These are phyloP conservation scores for Cupressus sempervirens DNA, from an alignment of 75 land plant genomes.

Conservation along the genomic window DNA sequence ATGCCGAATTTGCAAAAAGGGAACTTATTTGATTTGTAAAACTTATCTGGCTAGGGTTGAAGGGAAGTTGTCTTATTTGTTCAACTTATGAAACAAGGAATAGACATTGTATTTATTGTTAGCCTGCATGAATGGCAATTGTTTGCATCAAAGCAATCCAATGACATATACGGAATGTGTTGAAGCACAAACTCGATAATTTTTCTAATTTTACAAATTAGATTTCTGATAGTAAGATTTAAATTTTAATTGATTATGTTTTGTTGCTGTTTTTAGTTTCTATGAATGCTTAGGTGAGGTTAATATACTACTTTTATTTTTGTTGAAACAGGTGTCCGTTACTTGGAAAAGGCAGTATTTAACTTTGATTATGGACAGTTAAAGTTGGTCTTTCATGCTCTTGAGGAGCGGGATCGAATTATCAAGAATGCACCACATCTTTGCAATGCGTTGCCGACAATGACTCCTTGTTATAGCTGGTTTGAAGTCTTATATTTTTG, in stretches of 20 bases:
- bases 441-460: slow-evolving; percentile 87
- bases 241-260: neutral
- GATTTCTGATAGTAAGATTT: neutral
- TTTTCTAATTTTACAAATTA: neutral
- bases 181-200: neutral
- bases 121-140: neutral
- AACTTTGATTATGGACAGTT: slow-evolving; percentile 91
- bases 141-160: neutral
- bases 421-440: slow-evolving; percentile 95
- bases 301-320: neutral
- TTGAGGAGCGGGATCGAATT: slow-evolving; percentile 89
- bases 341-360: slow-evolving; percentile 94
- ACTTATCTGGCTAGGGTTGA: neutral
- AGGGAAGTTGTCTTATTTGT: neutral
- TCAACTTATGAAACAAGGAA: neutral
- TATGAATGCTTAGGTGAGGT: neutral
- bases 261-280: neutral
- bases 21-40: neutral
- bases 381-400: slow-evolving; percentile 95
- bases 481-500: slow-evolving; percentile 93
- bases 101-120: neutral
- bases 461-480: slow-evolving; percentile 99
- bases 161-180: neutral
- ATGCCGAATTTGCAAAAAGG: neutral
- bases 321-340: slow-evolving; percentile 67